Percentiles rank a stretch among this genome's conserved stretches.
These are phyloP conservation scores for Termitomyces sp. DNA, from an alignment of 768 basidiomycete species.

Conservation along the genomic window DNA sequence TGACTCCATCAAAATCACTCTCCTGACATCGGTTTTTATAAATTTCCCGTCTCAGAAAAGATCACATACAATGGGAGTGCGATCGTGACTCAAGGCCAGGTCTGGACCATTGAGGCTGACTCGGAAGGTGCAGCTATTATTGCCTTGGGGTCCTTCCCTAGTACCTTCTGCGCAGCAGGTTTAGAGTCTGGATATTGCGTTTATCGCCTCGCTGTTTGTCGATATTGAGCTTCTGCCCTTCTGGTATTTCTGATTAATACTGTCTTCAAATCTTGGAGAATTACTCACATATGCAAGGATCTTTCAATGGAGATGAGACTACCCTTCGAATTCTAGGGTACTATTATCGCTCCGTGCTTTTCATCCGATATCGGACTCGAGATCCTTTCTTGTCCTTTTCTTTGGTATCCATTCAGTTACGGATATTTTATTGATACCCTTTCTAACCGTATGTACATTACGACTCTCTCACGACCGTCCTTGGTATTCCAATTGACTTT, in stretches of 20 bases:
- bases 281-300: constrained; percentile 62
- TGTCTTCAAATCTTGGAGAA: constrained; percentile 67
- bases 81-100: constrained; percentile 57
- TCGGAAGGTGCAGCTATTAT: constrained; percentile 31
- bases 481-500: constrained; percentile 20
- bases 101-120: constrained; percentile 46
- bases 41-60: constrained; percentile 40
- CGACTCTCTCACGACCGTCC: constrained; percentile 30
- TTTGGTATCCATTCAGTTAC: constrained; percentile 24
- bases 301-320: constrained; percentile 57
- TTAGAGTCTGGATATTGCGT: constrained; percentile 57
- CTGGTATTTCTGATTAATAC: constrained; percentile 22
- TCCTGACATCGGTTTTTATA: constrained; percentile 16
- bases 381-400: constrained; percentile 26
- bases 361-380: constrained; percentile 21
- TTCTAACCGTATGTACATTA: constrained; percentile 24
- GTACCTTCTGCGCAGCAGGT: constrained; percentile 58
- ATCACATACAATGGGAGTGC: constrained; percentile 73
- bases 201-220: constrained; percentile 58
- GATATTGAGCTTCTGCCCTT: constrained; percentile 37
- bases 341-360: constrained; percentile 29
- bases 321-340: constrained; percentile 30
- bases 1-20: constrained; percentile 4
- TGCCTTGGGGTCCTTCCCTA: constrained; percentile 44
- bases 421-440: constrained; percentile 26